Evolutionary conservation across 2,329 filamentous ascomycete genomes (phyloP), one percentile per base, ranked within the genome.

Genomic region (Ophiosphaerella narmari): DNA sequence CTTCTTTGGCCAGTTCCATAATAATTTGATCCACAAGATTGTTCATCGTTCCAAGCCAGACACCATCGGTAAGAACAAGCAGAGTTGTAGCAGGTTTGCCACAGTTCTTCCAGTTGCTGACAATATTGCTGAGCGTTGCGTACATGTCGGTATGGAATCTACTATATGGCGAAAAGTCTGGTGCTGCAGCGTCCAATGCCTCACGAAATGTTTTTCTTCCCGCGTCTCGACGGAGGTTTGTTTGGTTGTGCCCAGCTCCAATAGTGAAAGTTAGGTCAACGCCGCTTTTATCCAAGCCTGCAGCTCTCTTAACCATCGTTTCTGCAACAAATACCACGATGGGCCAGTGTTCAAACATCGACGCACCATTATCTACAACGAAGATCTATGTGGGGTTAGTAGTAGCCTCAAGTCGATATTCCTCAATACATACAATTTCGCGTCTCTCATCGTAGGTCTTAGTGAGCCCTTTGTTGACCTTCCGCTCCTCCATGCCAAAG

Each of bases 261-360:
- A 54, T 40, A 0, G 60, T 62, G 35, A 62, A 62, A 3, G 32
- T 46, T 12, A 60, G 12, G 29, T 63, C 60, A 13, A 59, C 35
- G 2, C 60, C 60, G 29, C 43, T 41, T n/a, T 46, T 49, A n/a
- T 62, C 57, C 4, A 60, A 32, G 11, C 56, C 54, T 3, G 54
- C 50, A 26, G 54, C 39, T 24, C 53, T 52, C 41, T 49, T 60
- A 1, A 48, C 52, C 5, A 62, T 40, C 2, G 59, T 63, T 26
- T 59, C 38, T 3, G 48, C 46, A 2, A 63, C 54, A 21, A 62
- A 63, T 5, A 29, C 47, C 4, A 54, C 43, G 2, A 55, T 47
- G 0, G 49, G 41, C 60, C 60, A 64, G 40, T 55, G 48, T 3
- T 11, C 9, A 2, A 11, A 33, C 60, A 62, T 62, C 1, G 50